These are phyloP conservation scores for Colletotrichum cuscutae DNA, from an alignment of 2,329 filamentous ascomycete species.

Conservation along the genomic window DNA sequence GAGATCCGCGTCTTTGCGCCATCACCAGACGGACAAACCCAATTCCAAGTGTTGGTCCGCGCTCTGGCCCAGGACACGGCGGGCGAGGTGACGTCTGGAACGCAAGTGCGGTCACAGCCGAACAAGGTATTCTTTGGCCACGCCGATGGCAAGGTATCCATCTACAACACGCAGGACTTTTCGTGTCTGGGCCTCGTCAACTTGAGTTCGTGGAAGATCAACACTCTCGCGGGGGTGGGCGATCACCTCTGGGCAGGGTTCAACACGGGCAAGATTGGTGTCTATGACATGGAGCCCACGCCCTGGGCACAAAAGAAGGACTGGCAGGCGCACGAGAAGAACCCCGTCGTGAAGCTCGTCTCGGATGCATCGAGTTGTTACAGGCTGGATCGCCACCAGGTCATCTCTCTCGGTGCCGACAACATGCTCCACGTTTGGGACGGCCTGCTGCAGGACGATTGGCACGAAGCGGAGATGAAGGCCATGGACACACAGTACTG, in stretches of 20 bases:
- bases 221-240: constrained; percentile 83
- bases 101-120: constrained; percentile 77
- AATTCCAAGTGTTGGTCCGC: constrained; percentile 79
- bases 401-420: constrained; percentile 88
- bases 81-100: constrained; percentile 88
- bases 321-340: constrained; percentile 85
- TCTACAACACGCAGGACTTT: constrained; percentile 86
- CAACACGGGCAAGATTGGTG: constrained; percentile 92
- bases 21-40: constrained; percentile 71
- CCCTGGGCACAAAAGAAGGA: constrained; percentile 95
- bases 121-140: constrained; percentile 91
- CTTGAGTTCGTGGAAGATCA: constrained; percentile 95
- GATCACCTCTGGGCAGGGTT: constrained; percentile 91
- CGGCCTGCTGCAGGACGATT: constrained; percentile 91
- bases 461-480: constrained; percentile 93
- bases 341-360: constrained; percentile 80
- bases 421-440: constrained; percentile 90
- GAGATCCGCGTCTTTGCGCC: constrained; percentile 88
- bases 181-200: constrained; percentile 83
- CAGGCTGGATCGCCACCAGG: constrained; percentile 84
- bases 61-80: constrained; percentile 78
- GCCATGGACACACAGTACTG: constrained; percentile 84
- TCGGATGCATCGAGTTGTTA: constrained; percentile 86
- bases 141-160: constrained; percentile 90
- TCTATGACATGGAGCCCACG: constrained; percentile 85